phyloP scores from a whole-genome alignment of 1,284 basidiomycete species.

The Fomitopsis pinicola region DNA sequence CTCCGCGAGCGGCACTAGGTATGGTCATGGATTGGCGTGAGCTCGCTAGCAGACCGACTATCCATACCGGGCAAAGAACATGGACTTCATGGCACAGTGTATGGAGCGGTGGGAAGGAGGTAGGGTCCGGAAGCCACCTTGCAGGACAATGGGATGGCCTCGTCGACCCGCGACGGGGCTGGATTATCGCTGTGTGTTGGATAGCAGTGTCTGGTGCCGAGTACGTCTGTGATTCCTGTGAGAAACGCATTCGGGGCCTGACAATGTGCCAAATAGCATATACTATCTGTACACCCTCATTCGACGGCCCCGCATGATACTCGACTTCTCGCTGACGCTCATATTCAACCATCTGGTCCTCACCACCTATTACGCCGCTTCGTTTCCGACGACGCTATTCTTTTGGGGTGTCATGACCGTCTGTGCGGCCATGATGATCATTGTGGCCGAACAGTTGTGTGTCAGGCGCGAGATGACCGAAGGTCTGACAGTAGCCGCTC shows the following conservation, averaged over 20 bases:
- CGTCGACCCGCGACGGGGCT: slow-evolving; percentile 75
- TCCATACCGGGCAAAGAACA: slow-evolving; percentile 54
- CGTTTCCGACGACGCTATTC: slow-evolving; percentile 85
- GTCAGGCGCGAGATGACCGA: slow-evolving; percentile 91
- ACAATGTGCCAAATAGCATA: slow-evolving; percentile 51
- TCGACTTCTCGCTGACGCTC: slow-evolving; percentile 92
- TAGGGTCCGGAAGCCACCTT: slow-evolving; percentile 52
- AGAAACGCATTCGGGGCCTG: not conserved
- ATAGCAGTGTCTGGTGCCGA: slow-evolving; percentile 73
- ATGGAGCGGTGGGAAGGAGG: slow-evolving; percentile 73
- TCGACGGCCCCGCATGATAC: slow-evolving; percentile 87
- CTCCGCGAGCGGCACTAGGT: slow-evolving; percentile 33
- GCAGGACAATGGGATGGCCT: slow-evolving; percentile 51
- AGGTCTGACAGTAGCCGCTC: slow-evolving; percentile 60
- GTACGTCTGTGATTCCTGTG: slow-evolving; percentile 42
- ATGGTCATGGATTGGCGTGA: slow-evolving; percentile 98
- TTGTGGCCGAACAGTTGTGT: slow-evolving; percentile 88
- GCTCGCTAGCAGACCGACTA: slow-evolving; percentile 80
- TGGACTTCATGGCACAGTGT: slow-evolving; percentile 67
- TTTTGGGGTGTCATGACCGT: slow-evolving; percentile 79
- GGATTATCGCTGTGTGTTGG: slow-evolving; percentile 87
- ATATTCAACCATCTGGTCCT: slow-evolving; percentile 87
- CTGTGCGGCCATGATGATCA: slow-evolving; percentile 73
- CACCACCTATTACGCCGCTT: slow-evolving; percentile 87
- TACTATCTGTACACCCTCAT: slow-evolving; percentile 85